A percentile compares a stretch with the other conserved stretches of the same genome.
Conservation (phyloP, 2,329 filamentous ascomycete genomes). For the Pseudogymnoascus sp. region DNA sequence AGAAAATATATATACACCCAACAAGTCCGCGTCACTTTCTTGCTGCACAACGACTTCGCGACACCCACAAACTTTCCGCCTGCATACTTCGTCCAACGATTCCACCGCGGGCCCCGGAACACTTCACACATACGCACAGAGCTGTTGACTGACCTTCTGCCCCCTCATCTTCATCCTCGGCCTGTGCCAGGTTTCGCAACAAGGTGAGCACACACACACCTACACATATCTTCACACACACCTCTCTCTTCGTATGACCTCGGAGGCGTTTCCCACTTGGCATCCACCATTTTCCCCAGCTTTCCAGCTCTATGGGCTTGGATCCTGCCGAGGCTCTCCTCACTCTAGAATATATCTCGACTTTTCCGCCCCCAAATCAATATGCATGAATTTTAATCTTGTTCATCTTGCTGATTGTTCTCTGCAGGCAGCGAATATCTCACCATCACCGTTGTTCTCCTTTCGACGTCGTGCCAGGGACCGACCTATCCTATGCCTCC, state of each 20-base stretch:
- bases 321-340: background rate
- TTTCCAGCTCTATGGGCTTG: background rate
- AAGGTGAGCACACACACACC: background rate
- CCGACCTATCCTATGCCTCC: background rate
- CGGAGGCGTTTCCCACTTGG: background rate
- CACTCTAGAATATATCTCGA: background rate
- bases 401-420: slow-evolving; percentile 3
- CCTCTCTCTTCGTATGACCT: slow-evolving; percentile 1
- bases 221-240: background rate
- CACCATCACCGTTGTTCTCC: background rate
- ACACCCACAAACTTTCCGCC: background rate
- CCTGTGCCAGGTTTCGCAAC: background rate
- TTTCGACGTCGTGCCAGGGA: background rate
- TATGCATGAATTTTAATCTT: background rate
- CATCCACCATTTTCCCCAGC: background rate
- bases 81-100: too few species aligned
- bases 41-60: slow-evolving; percentile 6
- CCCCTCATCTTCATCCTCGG: background rate
- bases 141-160: background rate
- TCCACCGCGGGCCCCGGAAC: too few species aligned
- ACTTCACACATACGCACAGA: background rate
- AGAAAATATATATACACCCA: background rate
- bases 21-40: background rate
- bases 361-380: background rate
- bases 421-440: background rate